These are phyloP conservation scores for Pseudoturritis turrita DNA, from an alignment of 345 rosid genomes.

Conservation along the genomic window DNA sequence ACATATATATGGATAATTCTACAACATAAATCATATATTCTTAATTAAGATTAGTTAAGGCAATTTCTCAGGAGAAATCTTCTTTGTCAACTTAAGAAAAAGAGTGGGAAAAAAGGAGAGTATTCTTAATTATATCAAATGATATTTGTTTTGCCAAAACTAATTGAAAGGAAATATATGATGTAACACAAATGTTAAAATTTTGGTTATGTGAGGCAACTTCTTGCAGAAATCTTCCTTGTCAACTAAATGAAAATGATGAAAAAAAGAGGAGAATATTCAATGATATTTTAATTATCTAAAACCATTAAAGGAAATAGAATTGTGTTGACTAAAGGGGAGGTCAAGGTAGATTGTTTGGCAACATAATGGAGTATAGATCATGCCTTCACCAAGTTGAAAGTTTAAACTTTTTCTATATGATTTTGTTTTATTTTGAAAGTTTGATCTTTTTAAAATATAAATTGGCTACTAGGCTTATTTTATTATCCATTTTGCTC, in stretches of 20 bases:
- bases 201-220: neutral
- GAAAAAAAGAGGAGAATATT: neutral
- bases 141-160: neutral
- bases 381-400: conserved; percentile 8
- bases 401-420: neutral
- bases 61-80: neutral
- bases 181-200: neutral
- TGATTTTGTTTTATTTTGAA: neutral
- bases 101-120: neutral
- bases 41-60: neutral
- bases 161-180: neutral
- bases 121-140: conserved; percentile 5
- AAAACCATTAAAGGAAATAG: neutral
- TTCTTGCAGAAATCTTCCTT: neutral
- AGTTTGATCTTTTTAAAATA: neutral
- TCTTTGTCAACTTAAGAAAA: neutral
- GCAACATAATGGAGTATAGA: neutral
- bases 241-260: neutral
- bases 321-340: neutral
- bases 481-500: neutral
- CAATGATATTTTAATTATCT: neutral
- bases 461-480: neutral
- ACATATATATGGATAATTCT: neutral
- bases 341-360: conserved; percentile 4
- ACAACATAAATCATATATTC: neutral